Percentiles rank a stretch among this genome's conserved stretches.
Evolutionary conservation across 2,329 filamentous ascomycete species (phyloP).

Genomic region (Arthrobotrys entomopaga): DNA sequence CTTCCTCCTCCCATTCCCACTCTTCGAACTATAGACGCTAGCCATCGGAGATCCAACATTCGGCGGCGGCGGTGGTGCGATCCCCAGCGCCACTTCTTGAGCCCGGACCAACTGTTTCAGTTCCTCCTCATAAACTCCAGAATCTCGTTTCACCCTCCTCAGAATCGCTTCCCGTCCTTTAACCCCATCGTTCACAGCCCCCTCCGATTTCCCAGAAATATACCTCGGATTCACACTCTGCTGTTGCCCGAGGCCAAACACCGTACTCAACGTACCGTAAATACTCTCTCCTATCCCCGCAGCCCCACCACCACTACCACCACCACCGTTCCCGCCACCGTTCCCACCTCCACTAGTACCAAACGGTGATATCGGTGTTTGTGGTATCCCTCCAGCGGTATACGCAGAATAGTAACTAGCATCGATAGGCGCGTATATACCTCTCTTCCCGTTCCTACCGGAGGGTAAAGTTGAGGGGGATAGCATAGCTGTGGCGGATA

Average conservation of each 20-base stretch:
- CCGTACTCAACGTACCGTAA: constrained; percentile 28
- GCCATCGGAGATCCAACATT: constrained; percentile 4
- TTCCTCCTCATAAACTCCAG: constrained; percentile 44
- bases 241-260: constrained; percentile 27
- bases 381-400: constrained; percentile 17
- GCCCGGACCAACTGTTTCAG: constrained; percentile 32
- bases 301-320: not conserved
- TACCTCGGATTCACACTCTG: constrained; percentile 48
- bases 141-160: constrained; percentile 43
- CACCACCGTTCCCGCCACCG: too few species aligned
- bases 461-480: not conserved
- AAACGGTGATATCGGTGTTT: constrained; percentile 23
- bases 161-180: constrained; percentile 38
- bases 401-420: constrained; percentile 50
- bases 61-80: not conserved
- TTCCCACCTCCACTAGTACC: not conserved
- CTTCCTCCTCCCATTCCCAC: constrained; percentile 31
- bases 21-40: constrained; percentile 24
- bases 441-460: constrained; percentile 38
- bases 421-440: constrained; percentile 51
- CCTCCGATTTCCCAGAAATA: constrained; percentile 50
- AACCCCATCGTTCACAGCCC: constrained; percentile 32
- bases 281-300: constrained; percentile 18
- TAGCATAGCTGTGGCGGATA: constrained; percentile 37
- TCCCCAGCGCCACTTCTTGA: constrained; percentile 47